Conservation (phyloP, 352 stramenopile genomes). For the Phytophthora litchii region DNA sequence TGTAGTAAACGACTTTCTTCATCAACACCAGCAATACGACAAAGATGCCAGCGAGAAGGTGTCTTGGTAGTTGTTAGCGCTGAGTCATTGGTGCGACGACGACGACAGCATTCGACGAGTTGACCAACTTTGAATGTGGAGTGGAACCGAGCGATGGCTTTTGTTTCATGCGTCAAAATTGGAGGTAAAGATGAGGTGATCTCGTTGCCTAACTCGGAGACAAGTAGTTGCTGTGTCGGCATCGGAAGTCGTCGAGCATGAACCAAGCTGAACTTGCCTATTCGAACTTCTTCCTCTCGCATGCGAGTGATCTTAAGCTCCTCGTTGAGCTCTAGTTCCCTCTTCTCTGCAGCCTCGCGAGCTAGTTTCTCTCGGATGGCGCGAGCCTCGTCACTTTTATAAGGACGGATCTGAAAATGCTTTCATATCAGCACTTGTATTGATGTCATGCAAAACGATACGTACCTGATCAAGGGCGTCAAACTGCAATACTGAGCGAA, state of each 20-base stretch:
- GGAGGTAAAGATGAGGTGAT: conserved; percentile 22
- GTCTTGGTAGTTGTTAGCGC: not conserved
- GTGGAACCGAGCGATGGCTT: not conserved
- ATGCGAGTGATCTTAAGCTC: conserved; percentile 33
- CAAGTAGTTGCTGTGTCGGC: conserved; percentile 51
- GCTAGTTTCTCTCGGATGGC: conserved; percentile 52
- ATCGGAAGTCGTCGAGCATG: conserved; percentile 47
- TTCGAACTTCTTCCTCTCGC: conserved; percentile 39
- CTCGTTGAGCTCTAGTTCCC: conserved; percentile 53
- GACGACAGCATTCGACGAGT: conserved; percentile 56
- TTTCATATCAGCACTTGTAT: not conserved
- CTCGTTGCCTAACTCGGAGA: conserved; percentile 42
- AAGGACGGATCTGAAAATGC: conserved; percentile 75
- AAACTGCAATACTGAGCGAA: conserved; percentile 50
- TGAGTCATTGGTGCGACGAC: conserved; percentile 37
- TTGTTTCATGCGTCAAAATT: not conserved
- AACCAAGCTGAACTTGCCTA: conserved; percentile 48
- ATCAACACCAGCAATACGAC: conserved; percentile 37
- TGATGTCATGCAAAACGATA: not conserved
- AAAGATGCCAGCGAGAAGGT: conserved; percentile 42
- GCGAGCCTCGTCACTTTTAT: conserved; percentile 56
- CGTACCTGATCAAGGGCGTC: conserved; percentile 41
- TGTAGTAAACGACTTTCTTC: conserved; percentile 27
- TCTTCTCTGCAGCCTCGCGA: conserved; percentile 48
- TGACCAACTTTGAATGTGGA: conserved; percentile 40